A percentile compares a stretch with the other conserved stretches of the same genome.
Conservation (phyloP, 2,329 filamentous ascomycete genomes). For the Diplocarpon mali region DNA sequence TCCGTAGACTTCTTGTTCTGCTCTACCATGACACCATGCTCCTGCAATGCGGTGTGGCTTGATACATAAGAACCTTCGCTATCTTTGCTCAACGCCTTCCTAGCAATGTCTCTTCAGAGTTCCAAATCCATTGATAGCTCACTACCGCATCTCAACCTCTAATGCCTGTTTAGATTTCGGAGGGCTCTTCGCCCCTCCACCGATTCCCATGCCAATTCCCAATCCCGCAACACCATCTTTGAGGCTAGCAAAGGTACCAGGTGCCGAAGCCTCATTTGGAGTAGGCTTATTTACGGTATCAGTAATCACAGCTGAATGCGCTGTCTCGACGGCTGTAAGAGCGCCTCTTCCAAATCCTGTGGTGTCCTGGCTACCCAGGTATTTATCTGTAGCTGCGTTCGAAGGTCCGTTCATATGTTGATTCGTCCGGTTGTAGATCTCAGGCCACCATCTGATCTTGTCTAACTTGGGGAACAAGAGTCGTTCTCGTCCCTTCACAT, state of each 20-base stretch:
- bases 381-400: conserved; percentile 34
- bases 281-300: conserved; percentile 18
- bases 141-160: conserved; percentile 40
- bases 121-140: conserved; percentile 3
- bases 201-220: conserved; percentile 29
- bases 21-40: conserved; percentile 14
- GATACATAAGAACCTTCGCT: not conserved
- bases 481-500: conserved; percentile 66
- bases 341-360: conserved; percentile 10
- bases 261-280: conserved; percentile 20
- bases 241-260: conserved; percentile 31
- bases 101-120: not conserved
- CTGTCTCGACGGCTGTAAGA: conserved; percentile 23
- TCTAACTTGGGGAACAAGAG: conserved; percentile 69
- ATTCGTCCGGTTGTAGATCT: conserved; percentile 75
- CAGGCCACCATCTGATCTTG: conserved; percentile 89
- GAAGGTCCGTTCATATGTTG: conserved; percentile 80
- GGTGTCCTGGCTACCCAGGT: conserved; percentile 14
- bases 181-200: conserved; percentile 20
- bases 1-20: not conserved
- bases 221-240: conserved; percentile 36
- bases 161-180: conserved; percentile 26
- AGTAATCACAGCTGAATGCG: conserved; percentile 12
- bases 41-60: conserved; percentile 14
- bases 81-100: not conserved